These are phyloP conservation scores for Diplodia seriata DNA, from an alignment of 2,329 filamentous ascomycete genomes.

Conservation along the genomic window DNA sequence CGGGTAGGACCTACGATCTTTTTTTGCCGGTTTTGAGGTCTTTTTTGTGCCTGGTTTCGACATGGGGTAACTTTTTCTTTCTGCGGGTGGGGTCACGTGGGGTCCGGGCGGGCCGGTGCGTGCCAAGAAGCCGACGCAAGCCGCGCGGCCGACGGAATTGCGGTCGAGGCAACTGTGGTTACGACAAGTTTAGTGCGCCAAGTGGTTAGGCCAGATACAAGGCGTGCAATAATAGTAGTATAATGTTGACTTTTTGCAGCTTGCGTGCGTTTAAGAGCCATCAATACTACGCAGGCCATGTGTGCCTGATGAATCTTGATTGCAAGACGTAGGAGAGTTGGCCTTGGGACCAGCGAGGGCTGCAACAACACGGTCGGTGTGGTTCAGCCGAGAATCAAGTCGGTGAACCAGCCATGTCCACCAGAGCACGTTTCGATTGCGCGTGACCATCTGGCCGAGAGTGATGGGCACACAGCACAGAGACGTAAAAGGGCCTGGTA, in stretches of 20 bases:
- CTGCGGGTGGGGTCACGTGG: not conserved
- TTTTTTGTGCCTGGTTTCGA: too few relatives aligned
- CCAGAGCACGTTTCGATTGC: not conserved
- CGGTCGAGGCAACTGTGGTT: not conserved
- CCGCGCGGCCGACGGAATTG: not conserved
- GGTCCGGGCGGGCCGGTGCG: not conserved
- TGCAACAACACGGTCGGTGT: not conserved
- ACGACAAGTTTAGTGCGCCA: not conserved
- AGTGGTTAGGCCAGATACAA: not conserved
- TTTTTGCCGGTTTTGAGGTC: not conserved
- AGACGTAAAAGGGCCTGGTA: not conserved
- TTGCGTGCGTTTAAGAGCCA: too few relatives aligned
- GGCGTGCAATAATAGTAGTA: too few relatives aligned
- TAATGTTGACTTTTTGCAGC: too few relatives aligned
- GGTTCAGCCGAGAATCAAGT: not conserved
- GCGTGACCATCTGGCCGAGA: not conserved
- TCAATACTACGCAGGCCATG: not conserved
- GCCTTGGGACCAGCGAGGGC: not conserved
- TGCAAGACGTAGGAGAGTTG: not conserved
- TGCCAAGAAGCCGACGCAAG: slow-evolving; percentile 11
- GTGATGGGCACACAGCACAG: too few relatives aligned
- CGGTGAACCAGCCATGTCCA: not conserved
- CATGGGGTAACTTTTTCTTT: not conserved
- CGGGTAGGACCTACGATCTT: slow-evolving; percentile 18
- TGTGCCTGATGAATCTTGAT: not conserved